Base-by-base conservation (phyloP, 83 land plant genomes). In the Picea abies region DNA sequence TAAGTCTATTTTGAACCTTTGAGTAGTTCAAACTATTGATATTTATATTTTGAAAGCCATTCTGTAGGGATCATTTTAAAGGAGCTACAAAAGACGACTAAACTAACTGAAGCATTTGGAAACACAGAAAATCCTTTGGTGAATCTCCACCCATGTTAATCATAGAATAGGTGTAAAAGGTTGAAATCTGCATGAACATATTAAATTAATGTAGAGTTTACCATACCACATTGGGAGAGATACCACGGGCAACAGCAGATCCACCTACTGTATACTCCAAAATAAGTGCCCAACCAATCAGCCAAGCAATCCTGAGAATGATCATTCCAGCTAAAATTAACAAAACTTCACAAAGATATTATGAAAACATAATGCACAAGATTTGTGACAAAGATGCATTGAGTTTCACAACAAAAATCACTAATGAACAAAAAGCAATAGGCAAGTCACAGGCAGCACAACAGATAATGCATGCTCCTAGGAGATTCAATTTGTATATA, bases 201-300 rank as follows among this genome's bases (percentile, higher is more conserved):
- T 47, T 10, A 73, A 41, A 47, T 73, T 47, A n/a, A 44, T 41
- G 26, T 22, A 10, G 58, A 56, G 58, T 56, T 56, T 12, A 56
- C 58, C 58, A 56, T 84, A 97, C 99, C 95, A 97, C 82, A 85
- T 97, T 97, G 56, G 99, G 99, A 39, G 99, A 92, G 81, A 96
- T 96, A 47, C 98, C 99, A 20, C 99, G 95, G 29, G 99, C 99
- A 82, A 97, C 97, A 39, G 99, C 90, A 39, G 99, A 66, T 8
- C 99, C 98, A 35, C 99, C 98, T 35, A 97, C 93, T 49, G 99
- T 96, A 80, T 97, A 97, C 82, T 96, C 99, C 86, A 97, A 80
- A n/a, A 97, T 91, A 39, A 97, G 87, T 60, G 94, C 98, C 99
- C 99, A 97, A 63, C 99, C 99, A 88, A 97, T 86, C 63, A 97